Percentiles rank a stretch among this genome's conserved stretches.
These are phyloP conservation scores for Pichia inconspicua DNA, from an alignment of 1,139 yeast species.

Conservation along the genomic window DNA sequence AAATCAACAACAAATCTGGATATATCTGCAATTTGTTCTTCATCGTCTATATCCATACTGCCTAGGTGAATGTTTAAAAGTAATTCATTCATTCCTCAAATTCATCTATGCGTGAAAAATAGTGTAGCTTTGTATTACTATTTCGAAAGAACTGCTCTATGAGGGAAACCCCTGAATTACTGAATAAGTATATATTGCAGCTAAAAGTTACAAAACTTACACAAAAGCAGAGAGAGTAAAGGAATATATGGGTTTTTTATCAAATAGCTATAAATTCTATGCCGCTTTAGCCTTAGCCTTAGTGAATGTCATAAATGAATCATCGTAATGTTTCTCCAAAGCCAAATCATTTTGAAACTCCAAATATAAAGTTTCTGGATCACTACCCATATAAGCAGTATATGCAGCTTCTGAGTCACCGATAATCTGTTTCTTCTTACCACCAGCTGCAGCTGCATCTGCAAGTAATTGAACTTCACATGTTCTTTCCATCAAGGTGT, in stretches of 20 bases:
- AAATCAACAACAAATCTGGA: conserved; percentile 3
- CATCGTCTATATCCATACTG: conserved; percentile 9
- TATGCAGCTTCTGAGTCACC: conserved; percentile 65
- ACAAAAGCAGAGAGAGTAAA: background rate
- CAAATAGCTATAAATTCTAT: background rate
- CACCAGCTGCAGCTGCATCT: conserved; percentile 41
- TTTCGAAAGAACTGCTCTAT: too few species aligned
- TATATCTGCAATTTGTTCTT: conserved; percentile 4
- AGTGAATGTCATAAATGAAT: conserved; percentile 21
- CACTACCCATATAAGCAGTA: conserved; percentile 54
- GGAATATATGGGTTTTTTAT: background rate
- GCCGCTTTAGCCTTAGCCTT: conserved; percentile 8
- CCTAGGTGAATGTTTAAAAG: too few species aligned
- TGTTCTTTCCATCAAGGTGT: conserved; percentile 56
- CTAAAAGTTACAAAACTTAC: background rate
- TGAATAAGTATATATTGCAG: too few species aligned
- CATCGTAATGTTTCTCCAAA: conserved; percentile 32
- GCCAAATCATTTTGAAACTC: conserved; percentile 67
- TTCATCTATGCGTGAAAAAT: too few species aligned
- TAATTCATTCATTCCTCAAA: too few species aligned
- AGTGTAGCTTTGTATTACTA: too few species aligned
- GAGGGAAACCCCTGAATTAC: too few species aligned
- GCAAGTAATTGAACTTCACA: conserved; percentile 69
- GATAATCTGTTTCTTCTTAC: conserved; percentile 33
- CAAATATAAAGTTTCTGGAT: conserved; percentile 60